Percentiles rank a stretch among this genome's conserved stretches.
Evolutionary conservation across 495 filamentous ascomycete species (phyloP).

Genomic region (Stereocaulon alpinum): DNA sequence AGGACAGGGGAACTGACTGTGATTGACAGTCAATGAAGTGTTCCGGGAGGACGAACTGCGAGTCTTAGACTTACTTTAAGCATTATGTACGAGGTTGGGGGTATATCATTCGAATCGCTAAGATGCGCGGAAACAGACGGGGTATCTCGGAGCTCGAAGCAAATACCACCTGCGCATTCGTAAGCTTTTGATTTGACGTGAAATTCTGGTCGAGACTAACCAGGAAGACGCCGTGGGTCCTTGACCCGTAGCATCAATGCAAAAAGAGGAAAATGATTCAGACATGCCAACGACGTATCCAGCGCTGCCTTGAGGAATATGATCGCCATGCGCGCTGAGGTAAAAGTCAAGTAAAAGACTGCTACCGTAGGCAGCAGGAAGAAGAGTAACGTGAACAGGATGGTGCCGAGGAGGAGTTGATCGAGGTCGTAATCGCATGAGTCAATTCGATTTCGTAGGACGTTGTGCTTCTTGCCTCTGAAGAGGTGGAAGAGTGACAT

Average conservation of each 20-base stretch:
- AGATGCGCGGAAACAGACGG: constrained; percentile 32
- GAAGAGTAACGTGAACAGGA: constrained; percentile 90
- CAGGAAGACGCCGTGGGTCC: constrained; percentile 80
- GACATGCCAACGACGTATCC: constrained; percentile 81
- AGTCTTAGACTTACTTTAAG: constrained; percentile 49
- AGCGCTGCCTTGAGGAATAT: constrained; percentile 82
- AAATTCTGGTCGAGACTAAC: constrained; percentile 29
- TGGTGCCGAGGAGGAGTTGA: constrained; percentile 91
- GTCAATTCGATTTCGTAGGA: constrained; percentile 93
- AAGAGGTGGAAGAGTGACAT: constrained; percentile 97
- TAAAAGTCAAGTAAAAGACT: constrained; percentile 96
- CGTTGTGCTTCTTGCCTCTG: constrained; percentile 93
- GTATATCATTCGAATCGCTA: constrained; percentile 19
- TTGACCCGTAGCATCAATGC: constrained; percentile 94
- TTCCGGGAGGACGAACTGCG: neutral
- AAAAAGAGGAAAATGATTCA: constrained; percentile 98
- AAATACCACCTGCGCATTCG: constrained; percentile 58
- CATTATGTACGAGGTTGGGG: constrained; percentile 63
- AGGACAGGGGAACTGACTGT: constrained; percentile 80
- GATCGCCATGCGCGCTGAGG: constrained; percentile 85
- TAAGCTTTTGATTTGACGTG: neutral
- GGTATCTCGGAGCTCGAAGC: constrained; percentile 79
- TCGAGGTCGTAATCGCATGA: constrained; percentile 98
- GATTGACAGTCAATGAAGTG: neutral
- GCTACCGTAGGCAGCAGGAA: constrained; percentile 91